A percentile compares a stretch with the other conserved stretches of the same genome.
Evolutionary conservation across 768 basidiomycete genomes (phyloP).

Genomic region (Phanerochaete sordida): DNA sequence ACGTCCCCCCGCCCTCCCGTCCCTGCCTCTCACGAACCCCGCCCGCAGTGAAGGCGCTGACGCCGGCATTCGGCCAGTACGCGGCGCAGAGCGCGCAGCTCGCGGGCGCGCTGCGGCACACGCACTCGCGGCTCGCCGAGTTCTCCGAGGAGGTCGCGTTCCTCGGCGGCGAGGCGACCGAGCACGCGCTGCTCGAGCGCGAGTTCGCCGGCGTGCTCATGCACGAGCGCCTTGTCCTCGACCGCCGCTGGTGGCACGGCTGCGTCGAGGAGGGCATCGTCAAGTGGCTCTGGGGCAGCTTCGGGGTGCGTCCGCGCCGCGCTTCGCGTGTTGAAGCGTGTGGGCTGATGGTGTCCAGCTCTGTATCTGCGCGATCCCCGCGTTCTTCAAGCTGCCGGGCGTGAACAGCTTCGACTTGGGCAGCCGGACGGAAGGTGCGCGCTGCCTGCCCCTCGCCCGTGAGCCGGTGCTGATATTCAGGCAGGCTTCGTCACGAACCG

Average conservation of each 20-base stretch:
- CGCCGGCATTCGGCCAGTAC: conserved; percentile 90
- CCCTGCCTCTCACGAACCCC: background rate
- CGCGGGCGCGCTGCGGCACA: conserved; percentile 84
- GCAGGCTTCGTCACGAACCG: conserved; percentile 93
- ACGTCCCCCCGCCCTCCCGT: conserved; percentile 28
- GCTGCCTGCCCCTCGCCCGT: background rate
- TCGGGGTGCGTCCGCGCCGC: conserved; percentile 85
- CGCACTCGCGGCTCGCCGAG: conserved; percentile 88
- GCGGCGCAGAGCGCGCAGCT: conserved; percentile 86
- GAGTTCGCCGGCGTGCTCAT: conserved; percentile 82
- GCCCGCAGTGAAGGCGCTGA: conserved; percentile 71
- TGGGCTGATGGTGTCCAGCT: conserved; percentile 46
- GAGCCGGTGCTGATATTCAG: background rate
- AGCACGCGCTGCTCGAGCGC: conserved; percentile 88
- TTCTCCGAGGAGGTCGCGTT: conserved; percentile 88
- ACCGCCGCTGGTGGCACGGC: conserved; percentile 84
- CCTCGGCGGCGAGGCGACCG: conserved; percentile 82
- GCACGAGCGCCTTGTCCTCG: conserved; percentile 80
- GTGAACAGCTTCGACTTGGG: conserved; percentile 67
- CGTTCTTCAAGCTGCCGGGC: conserved; percentile 87
- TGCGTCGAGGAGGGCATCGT: conserved; percentile 94
- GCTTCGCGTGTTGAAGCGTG: too few species aligned
- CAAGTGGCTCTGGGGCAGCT: conserved; percentile 96
- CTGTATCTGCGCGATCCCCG: conserved; percentile 87
- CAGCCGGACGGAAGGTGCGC: conserved; percentile 69